These are phyloP conservation scores for Erodium moschatum DNA, from an alignment of 441 rosid species.

Conservation along the genomic window DNA sequence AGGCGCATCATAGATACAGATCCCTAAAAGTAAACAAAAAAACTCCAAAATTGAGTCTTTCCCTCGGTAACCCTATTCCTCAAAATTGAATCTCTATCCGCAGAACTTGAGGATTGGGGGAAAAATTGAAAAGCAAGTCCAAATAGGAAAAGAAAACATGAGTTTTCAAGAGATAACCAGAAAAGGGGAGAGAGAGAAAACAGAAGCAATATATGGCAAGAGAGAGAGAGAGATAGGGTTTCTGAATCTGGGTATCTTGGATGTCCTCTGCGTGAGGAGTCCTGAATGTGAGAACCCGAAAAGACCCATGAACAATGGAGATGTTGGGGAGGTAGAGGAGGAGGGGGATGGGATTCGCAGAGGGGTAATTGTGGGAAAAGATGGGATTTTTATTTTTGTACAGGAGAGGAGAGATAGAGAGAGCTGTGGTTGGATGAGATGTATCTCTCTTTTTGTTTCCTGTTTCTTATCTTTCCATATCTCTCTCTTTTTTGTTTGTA, in stretches of 20 bases:
- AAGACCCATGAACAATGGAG: not conserved
- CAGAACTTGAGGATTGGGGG: not conserved
- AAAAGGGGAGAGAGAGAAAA: not conserved
- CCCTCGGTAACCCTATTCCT: slow-evolving; percentile 1
- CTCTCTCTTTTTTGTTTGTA: no score
- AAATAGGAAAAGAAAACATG: slow-evolving; percentile 9
- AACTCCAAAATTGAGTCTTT: not conserved
- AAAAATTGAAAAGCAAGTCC: slow-evolving; percentile 11
- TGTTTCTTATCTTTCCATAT: not conserved
- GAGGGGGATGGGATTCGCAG: not conserved
- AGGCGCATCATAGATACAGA: not conserved
- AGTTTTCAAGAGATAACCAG: not conserved
- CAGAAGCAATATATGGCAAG: not conserved
- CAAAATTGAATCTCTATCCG: not conserved
- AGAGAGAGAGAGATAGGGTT: not conserved
- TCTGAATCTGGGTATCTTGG: slow-evolving; percentile 1
- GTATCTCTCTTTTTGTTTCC: not conserved
- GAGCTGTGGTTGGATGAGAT: not conserved
- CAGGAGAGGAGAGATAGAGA: not conserved
- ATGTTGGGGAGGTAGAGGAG: not conserved
- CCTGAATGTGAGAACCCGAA: no score
- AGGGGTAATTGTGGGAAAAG: not conserved
- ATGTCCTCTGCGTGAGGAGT: slow-evolving; percentile 12
- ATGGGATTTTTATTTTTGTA: not conserved
- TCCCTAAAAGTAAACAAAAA: not conserved